Conservation (phyloP, 257 asterid genomes). For the Ilex asprella region DNA sequence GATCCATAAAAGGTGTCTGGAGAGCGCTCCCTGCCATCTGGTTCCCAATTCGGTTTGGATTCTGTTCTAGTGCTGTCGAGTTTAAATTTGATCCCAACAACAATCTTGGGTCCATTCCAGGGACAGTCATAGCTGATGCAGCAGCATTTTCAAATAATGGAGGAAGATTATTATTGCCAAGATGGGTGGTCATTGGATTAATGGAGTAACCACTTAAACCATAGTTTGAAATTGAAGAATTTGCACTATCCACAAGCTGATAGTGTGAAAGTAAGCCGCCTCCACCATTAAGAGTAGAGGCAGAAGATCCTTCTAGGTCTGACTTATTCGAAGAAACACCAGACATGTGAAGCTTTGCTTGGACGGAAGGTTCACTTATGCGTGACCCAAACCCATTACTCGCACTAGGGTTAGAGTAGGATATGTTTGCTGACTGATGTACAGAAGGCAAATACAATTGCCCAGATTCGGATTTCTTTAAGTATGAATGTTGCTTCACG, state of each 20-base stretch:
- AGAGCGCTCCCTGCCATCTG: slow-evolving; percentile 52
- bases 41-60: slow-evolving; percentile 49
- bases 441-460: slow-evolving; percentile 4
- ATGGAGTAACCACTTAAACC: slow-evolving; percentile 60
- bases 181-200: slow-evolving; percentile 67
- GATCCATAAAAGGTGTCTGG: slow-evolving; percentile 64
- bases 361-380: not conserved
- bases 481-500: slow-evolving; percentile 6
- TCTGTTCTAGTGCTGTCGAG: slow-evolving; percentile 52
- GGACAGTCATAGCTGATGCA: slow-evolving; percentile 68
- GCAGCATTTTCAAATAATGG: slow-evolving; percentile 94
- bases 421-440: not conserved
- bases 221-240: slow-evolving; percentile 53
- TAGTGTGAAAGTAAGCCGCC: slow-evolving; percentile 47
- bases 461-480: slow-evolving; percentile 12
- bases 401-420: not conserved
- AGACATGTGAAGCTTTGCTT: not conserved
- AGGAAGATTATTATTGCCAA: slow-evolving; percentile 63
- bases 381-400: not conserved
- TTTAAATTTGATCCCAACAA: slow-evolving; percentile 58
- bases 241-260: slow-evolving; percentile 74
- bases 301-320: slow-evolving; percentile 51
- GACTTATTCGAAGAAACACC: not conserved
- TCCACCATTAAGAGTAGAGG: slow-evolving; percentile 39
- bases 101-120: slow-evolving; percentile 75